Percentiles rank a stretch among this genome's conserved stretches.
These are phyloP conservation scores for Solanum hybrid DNA, from an alignment of 305 asterid genomes.

Conservation along the genomic window DNA sequence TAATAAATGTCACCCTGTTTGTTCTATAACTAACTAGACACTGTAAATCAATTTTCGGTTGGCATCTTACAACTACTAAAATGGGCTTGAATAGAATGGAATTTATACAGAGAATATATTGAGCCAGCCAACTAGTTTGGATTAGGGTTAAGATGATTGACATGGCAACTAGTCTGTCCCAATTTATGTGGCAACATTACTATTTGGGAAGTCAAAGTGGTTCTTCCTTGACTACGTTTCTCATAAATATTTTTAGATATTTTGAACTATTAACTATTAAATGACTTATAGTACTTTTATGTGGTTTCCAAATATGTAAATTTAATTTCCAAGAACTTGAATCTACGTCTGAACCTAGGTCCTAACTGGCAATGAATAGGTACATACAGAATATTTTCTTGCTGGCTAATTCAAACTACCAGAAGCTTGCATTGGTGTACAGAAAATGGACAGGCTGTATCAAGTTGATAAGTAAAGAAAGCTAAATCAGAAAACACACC, in stretches of 20 bases:
- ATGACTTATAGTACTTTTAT: background rate
- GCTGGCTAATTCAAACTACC: background rate
- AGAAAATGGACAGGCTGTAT: background rate
- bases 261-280: background rate
- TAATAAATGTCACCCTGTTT: background rate
- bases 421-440: background rate
- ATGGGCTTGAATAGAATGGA: background rate
- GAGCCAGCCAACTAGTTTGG: background rate
- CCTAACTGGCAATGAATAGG: background rate
- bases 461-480: background rate
- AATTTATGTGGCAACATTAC: background rate
- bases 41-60: background rate
- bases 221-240: background rate
- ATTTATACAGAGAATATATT: background rate
- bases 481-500: constrained; percentile 37
- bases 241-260: background rate
- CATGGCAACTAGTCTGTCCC: background rate
- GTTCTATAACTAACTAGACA: background rate
- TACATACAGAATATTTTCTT: background rate
- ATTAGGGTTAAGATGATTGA: background rate
- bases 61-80: background rate
- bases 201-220: background rate
- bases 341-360: background rate
- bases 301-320: background rate
- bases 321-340: background rate